Percentiles rank a stretch among this genome's conserved stretches.
Evolutionary conservation across 345 rosid species (phyloP).

Genomic region (Dipteronia dyeriana): DNA sequence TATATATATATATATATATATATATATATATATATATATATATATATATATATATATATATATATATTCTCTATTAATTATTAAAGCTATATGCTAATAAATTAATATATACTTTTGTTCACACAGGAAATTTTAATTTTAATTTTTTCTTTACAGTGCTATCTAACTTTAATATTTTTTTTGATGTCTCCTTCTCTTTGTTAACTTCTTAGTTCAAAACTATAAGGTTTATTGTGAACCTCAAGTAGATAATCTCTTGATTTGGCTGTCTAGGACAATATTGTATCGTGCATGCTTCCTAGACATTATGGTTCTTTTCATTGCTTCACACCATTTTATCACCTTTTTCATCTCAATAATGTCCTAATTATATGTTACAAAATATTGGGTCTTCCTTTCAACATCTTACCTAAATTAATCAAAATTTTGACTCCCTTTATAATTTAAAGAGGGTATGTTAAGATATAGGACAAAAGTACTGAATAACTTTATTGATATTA

Average conservation of each 20-base stretch:
- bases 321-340: background rate
- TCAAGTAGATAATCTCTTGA: conserved; percentile 6
- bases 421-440: background rate
- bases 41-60: too few species aligned
- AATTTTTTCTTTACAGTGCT: too few species aligned
- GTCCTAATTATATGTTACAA: background rate
- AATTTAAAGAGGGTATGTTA: background rate
- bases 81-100: too few species aligned
- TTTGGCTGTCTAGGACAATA: conserved; percentile 17
- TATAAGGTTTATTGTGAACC: conserved; percentile 9
- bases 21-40: too few species aligned
- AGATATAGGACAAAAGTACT: background rate
- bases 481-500: background rate
- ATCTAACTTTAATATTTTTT: too few species aligned
- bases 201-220: conserved; percentile 22
- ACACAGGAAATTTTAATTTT: too few species aligned
- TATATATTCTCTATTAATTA: too few species aligned
- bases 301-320: conserved; percentile 8
- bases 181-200: conserved; percentile 29
- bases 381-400: background rate
- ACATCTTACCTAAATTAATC: conserved; percentile 2
- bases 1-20: too few species aligned
- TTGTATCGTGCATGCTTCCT: background rate
- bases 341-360: background rate
- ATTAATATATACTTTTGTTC: too few species aligned